Evolutionary conservation across 2,329 filamentous ascomycete species (phyloP).

Genomic region (Chaetomium globosum): DNA sequence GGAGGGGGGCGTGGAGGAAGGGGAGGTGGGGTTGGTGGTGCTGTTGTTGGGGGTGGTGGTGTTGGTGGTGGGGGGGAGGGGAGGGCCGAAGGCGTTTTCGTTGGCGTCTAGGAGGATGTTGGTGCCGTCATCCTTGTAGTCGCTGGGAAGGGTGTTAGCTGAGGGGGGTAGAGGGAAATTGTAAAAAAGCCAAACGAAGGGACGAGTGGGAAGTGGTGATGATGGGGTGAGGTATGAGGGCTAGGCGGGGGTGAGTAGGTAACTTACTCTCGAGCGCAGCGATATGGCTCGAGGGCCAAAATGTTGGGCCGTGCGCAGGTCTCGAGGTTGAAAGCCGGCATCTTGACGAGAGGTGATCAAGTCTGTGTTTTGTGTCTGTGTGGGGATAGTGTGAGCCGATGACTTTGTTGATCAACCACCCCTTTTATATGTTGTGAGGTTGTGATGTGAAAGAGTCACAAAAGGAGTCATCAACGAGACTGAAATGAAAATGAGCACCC

Average conservation of each 20-base stretch:
- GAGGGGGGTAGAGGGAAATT: not conserved
- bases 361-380: not conserved
- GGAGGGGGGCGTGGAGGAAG: slow-evolving; percentile 46
- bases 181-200: not conserved
- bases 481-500: slow-evolving; percentile 13
- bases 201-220: not conserved
- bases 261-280: slow-evolving; percentile 77
- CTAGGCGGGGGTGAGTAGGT: slow-evolving; percentile 27
- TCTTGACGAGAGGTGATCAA: slow-evolving; percentile 36
- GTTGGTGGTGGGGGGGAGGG: slow-evolving; percentile 48
- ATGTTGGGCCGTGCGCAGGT: slow-evolving; percentile 78
- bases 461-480: slow-evolving; percentile 13
- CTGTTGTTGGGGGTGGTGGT: slow-evolving; percentile 48
- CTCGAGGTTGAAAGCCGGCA: slow-evolving; percentile 70
- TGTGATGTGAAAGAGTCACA: slow-evolving; percentile 19
- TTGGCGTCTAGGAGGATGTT: slow-evolving; percentile 97
- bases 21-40: slow-evolving; percentile 41
- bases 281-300: slow-evolving; percentile 73
- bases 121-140: slow-evolving; percentile 97
- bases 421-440: not conserved
- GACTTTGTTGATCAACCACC: not conserved
- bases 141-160: slow-evolving; percentile 56
- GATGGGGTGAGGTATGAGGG: not conserved
- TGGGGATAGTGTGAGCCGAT: not conserved
- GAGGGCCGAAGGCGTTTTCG: slow-evolving; percentile 93